Percentiles rank a stretch among this genome's conserved stretches.
Conservation (phyloP, 1,284 basidiomycete species). For the Puccinia brachypodii region DNA sequence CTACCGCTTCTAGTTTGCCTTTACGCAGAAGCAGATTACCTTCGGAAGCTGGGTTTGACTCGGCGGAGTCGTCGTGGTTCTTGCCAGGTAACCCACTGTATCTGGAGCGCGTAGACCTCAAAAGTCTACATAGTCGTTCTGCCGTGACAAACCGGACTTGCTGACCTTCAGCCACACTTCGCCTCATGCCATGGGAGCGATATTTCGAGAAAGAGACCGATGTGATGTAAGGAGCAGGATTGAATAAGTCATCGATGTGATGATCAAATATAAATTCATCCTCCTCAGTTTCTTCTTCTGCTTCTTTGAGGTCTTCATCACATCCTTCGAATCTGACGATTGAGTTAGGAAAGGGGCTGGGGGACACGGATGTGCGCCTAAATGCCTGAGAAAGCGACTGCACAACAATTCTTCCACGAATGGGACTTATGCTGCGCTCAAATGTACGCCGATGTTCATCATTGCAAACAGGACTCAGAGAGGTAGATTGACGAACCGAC, state of each 20-base stretch:
- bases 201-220: conserved; percentile 36
- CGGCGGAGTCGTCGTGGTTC: neutral
- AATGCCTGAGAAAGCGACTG: conserved; percentile 39
- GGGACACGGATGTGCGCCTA: conserved; percentile 16
- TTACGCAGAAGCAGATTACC: conserved; percentile 1
- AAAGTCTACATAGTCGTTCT: conserved; percentile 14
- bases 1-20: conserved; percentile 32
- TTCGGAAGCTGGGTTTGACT: neutral
- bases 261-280: conserved; percentile 45
- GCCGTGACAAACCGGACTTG: conserved; percentile 32
- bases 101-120: conserved; percentile 31
- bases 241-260: conserved; percentile 24
- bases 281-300: conserved; percentile 5
- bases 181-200: conserved; percentile 40
- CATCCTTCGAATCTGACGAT: neutral
- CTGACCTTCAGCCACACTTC: conserved; percentile 24
- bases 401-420: conserved; percentile 7
- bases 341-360: neutral
- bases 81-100: neutral
- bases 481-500: neutral
- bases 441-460: neutral
- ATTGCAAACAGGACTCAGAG: neutral
- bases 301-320: conserved; percentile 7
- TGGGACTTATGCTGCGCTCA: conserved; percentile 30
- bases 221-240: conserved; percentile 37